Conservation (phyloP, 805 yeast species). For the Saccharomyces mikatae region DNA sequence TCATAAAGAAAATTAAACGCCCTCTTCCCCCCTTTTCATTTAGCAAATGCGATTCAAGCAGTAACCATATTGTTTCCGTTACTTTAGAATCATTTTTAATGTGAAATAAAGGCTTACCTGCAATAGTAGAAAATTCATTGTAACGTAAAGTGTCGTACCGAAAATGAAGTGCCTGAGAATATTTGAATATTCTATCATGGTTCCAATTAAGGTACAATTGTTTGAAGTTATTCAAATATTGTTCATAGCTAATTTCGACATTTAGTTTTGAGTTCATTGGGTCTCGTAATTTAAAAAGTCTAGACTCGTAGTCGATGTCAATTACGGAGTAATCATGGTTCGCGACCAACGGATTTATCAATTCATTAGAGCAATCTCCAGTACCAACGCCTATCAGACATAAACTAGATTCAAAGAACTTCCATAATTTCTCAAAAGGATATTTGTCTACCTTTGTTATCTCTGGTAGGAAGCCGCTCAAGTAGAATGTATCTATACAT, state of each 20-base stretch:
- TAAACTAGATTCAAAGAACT: conserved; percentile 12
- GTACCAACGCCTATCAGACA: conserved; percentile 64
- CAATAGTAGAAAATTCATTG: conserved; percentile 12
- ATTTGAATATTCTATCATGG: conserved; percentile 26
- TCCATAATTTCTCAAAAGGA: conserved; percentile 19
- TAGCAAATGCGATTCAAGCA: conserved; percentile 43
- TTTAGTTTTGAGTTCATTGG: conserved; percentile 28
- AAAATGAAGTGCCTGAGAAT: conserved; percentile 22
- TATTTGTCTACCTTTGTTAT: conserved; percentile 32
- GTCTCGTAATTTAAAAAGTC: conserved; percentile 33
- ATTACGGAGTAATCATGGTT: conserved; percentile 66
- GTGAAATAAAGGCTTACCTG: conserved; percentile 38
- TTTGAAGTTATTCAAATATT: conserved; percentile 35
- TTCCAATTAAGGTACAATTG: conserved; percentile 65
- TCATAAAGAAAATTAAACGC: conserved; percentile 13
- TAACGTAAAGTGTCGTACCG: conserved; percentile 20
- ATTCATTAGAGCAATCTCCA: conserved; percentile 32
- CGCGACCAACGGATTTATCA: conserved; percentile 34
- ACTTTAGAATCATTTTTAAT: conserved; percentile 29
- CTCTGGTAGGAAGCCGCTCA: conserved; percentile 74
- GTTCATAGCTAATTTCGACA: conserved; percentile 9
- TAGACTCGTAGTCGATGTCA: conserved; percentile 25
- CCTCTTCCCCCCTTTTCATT: conserved; percentile 6
- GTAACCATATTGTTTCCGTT: conserved; percentile 36
- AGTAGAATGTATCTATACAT: conserved; percentile 54